Evolutionary conservation across 2,329 filamentous ascomycete genomes (phyloP).

Genomic region (Purpureocillium lavendulum): DNA sequence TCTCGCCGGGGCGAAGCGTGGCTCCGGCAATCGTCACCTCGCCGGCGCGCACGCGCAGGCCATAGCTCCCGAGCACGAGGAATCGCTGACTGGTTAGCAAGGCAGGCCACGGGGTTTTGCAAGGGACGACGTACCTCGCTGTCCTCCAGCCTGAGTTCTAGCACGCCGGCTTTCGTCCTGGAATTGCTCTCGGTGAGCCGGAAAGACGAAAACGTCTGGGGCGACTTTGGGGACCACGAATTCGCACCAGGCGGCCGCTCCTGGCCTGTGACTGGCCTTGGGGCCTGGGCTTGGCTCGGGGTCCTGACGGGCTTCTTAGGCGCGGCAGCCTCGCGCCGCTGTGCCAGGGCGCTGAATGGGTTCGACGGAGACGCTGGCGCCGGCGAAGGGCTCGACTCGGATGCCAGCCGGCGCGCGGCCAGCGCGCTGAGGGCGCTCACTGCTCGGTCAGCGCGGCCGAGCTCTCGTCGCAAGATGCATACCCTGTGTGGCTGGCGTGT

Average conservation of each 20-base stretch:
- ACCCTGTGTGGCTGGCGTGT: constrained; percentile 17
- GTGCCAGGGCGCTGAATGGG: constrained; percentile 18
- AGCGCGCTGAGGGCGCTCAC: constrained; percentile 29
- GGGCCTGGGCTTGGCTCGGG: no score
- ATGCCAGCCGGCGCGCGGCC: constrained; percentile 14
- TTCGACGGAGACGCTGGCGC: constrained; percentile 12
- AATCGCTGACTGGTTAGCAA: constrained; percentile 38
- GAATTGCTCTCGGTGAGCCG: constrained; percentile 35
- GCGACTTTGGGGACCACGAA: not conserved
- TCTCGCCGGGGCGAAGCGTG: constrained; percentile 40
- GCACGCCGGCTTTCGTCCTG: constrained; percentile 23
- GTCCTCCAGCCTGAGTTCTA: constrained; percentile 35
- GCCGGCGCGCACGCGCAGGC: constrained; percentile 52
- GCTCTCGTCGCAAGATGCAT: constrained; percentile 14
- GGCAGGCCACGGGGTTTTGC: not conserved
- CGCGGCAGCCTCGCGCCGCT: no score
- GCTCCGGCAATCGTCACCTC: constrained; percentile 59
- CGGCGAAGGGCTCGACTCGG: no score
- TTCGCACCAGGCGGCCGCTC: not conserved
- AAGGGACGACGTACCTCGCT: constrained; percentile 45
- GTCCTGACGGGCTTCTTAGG: no score
- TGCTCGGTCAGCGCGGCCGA: constrained; percentile 7
- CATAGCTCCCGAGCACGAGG: constrained; percentile 59
- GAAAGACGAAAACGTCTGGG: constrained; percentile 32
- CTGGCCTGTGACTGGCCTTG: not conserved